Base-by-base conservation (phyloP, 257 asterid species). In the Paraleonurus japonicus region DNA sequence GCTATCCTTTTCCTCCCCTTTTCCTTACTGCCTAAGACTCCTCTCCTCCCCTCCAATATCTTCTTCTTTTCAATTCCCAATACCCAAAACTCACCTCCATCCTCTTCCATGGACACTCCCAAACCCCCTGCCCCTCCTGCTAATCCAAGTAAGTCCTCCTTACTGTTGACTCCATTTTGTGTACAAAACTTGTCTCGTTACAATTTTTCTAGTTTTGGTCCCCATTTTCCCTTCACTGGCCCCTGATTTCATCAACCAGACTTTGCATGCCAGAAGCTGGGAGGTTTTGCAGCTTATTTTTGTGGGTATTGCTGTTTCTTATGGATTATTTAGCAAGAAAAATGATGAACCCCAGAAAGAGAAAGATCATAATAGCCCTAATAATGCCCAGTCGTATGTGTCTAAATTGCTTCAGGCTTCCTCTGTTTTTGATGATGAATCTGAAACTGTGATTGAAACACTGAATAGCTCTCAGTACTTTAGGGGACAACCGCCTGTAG, bases 281-380 rank as follows among this genome's bases (percentile, higher is more conserved):
- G 99, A 95, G 85, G 82, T 92, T 75, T 76, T 95, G 60, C 99
- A 95, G 83, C 89, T 95, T 5, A 73, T 95, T 69, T 87, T 88
- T 65, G 98, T 95, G 48, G 99, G 99, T 15, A 85, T 95, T 32
- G 97, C 97, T 15, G 98, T 95, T 61, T 95, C 99, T 19, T 95
- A 95, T 51, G 99, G 99, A 3, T 76, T 92, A 0, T 95, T 95
- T 33, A 92, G 99, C 86, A 84, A 70, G 84, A 86, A 81, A 80
- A 92, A 88, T 20, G 96, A 89, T 17, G 94, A 84, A 12, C 20
- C 73, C 3, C 88, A 78, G 6, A 86, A 87, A 26, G 43, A 35
- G 43, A 92, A 90, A 67, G 64, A 78, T 15, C 51, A 27, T 30
- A 8, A 4, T 26, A 15, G 12, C 26, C 41, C 39, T 33, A 95